These are phyloP conservation scores for Nothophoma quercina DNA, from an alignment of 2,329 filamentous ascomycete species.

Conservation along the genomic window DNA sequence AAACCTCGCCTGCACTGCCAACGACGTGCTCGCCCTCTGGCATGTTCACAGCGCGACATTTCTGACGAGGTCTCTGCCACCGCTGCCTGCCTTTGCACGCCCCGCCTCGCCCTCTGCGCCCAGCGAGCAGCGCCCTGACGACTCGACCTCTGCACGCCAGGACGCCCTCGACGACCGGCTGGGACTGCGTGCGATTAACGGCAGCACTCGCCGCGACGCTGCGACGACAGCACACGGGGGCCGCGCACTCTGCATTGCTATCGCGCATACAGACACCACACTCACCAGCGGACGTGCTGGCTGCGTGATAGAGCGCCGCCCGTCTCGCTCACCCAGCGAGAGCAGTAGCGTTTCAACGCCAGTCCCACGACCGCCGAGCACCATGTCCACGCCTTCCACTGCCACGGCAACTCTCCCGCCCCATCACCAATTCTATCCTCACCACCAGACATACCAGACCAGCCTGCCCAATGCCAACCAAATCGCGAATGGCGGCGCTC, in stretches of 20 bases:
- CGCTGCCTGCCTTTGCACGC: conserved; percentile 9
- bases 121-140: conserved; percentile 32
- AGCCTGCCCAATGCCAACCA: conserved; percentile 45
- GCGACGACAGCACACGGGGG: conserved; percentile 24
- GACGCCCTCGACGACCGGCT: conserved; percentile 33
- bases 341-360: conserved; percentile 41
- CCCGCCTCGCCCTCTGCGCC: conserved; percentile 11
- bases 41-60: conserved; percentile 13
- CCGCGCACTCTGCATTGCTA: conserved; percentile 21
- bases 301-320: conserved; percentile 3
- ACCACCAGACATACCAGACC: conserved; percentile 43
- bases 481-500: conserved; percentile 40
- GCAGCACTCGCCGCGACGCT: conserved; percentile 24
- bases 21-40: conserved; percentile 12
- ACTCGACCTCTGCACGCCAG: conserved; percentile 29
- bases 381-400: conserved; percentile 55
- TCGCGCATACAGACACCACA: background rate
- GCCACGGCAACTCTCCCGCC: conserved; percentile 52
- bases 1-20: conserved; percentile 29
- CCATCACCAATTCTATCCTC: conserved; percentile 52
- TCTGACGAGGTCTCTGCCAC: conserved; percentile 25
- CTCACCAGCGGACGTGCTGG: background rate
- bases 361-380: conserved; percentile 31
- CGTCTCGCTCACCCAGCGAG: conserved; percentile 26
- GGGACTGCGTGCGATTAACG: conserved; percentile 35